Base-by-base conservation (phyloP, 2,329 filamentous ascomycete species). In the Escovopsis sp. region DNA sequence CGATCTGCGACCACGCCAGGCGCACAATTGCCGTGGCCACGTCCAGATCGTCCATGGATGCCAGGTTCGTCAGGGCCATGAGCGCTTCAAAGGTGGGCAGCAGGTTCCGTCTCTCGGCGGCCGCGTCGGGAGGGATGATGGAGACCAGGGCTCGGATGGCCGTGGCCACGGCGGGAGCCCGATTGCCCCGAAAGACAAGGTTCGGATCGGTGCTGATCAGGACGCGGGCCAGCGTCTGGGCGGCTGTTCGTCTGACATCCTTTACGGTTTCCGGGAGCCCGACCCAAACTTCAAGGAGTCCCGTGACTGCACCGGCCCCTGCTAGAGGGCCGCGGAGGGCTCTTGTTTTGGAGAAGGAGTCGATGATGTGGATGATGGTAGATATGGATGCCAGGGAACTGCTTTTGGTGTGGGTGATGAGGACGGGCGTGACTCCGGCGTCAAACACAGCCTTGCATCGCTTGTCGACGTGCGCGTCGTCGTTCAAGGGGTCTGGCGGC, bases 41-140 rank as follows among this genome's bases (percentile, higher is more conserved):
- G 6, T 77, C 73, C 30, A 76, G 69, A 45, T 81, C 72, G 41
- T 88, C 81, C 11, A 80, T 74, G 0, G 85, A 93, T 0, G 89
- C 91, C 7, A 98, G 74, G 52, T 98, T 98, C 0, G 91, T 96
- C 31, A 98, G 73, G 0, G 91, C 89, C 58, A 96, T 81, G 8
- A 98, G 72, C 1, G 82, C 73, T 61, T 98, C 91, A 51, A 96
- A 98, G 0, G 83, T 79, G 0, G 91, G 87, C 0, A 98, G 72
- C 12, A 96, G 74, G 57, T 94, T 84, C 40, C 81, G 75, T 2
- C 75, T 74, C 37, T 79, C 74, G 2, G 70, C 66, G 2, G 67
- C 64, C 5, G 77, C 72, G 39, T 83, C 76, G 6, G 77, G 74
- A 0, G 73, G 64, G 13, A 96, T 71, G 41, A 96, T 81, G 15